Base-by-base conservation (phyloP, 1,139 yeast species). In the Candida tetrigidarum region DNA sequence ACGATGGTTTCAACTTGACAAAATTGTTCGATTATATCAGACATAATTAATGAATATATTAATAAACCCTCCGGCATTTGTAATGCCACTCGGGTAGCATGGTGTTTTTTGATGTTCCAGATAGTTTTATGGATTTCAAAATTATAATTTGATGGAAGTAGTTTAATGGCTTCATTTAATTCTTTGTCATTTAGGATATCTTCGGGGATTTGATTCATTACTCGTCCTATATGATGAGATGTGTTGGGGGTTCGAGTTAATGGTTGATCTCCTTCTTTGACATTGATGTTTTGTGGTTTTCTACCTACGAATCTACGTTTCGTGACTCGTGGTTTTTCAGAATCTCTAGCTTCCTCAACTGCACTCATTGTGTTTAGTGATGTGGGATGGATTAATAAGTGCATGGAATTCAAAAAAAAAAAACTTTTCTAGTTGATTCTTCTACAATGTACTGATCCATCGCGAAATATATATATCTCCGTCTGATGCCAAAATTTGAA, bases 11-110 rank as follows among this genome's bases (percentile, higher is more conserved):
- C 97, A 41, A 86, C 93, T 5, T 71, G 68, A 60, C 97, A 91
- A 58, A 93, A 92, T 64, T 92, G 97, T 60, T 91, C 97, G 32
- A 93, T 63, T 25, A 93, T 93, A 64, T 93, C 99, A 2, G 96
- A 78, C 15, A 93, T 82, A 36, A 93, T 79, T 50, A 96, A 76
- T 1, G 98, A 84, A 62, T 92, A 93, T 3, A 93, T 86, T 44
- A 93, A 70, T 35, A 93, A 67, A 1, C 99, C 99, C 64, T 93
- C 99, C 1, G 99, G 99, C 96, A 93, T 88, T 59, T 93, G 99
- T 29, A 93, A 67, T 1, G 97, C 97, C 7, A 95, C 97, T 52
- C 80, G 48, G 54, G 79, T 86, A 23, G 96, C 92, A 27, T 69
- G 67, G 49, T 80, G 74, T 62, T 89, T 89, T 36, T 80, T 76